Evolutionary conservation across 352 stramenopile genomes (phyloP).

Genomic region (Pythium aphanidermatum): DNA sequence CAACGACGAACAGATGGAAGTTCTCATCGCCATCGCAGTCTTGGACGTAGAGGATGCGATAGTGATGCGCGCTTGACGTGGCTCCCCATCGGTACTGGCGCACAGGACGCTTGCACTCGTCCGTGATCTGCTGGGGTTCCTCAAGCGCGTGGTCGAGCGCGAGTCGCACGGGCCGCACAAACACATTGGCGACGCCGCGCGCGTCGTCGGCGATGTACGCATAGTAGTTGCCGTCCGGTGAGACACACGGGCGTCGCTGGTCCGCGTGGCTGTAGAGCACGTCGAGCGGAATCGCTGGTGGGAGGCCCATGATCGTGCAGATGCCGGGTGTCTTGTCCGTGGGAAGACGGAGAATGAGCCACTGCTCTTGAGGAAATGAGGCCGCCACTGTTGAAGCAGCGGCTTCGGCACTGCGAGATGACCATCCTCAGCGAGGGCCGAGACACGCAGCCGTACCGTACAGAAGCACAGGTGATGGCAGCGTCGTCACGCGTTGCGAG

Average conservation of each 20-base stretch:
- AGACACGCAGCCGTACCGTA: too few relatives aligned
- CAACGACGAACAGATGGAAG: slow-evolving; percentile 36
- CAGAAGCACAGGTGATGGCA: too few relatives aligned
- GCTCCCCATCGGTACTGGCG: slow-evolving; percentile 37
- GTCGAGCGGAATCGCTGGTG: slow-evolving; percentile 32
- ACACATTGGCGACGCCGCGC: slow-evolving; percentile 41
- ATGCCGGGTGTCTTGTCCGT: not conserved
- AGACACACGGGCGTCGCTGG: slow-evolving; percentile 35
- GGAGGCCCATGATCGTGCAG: slow-evolving; percentile 18
- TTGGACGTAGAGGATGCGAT: slow-evolving; percentile 37
- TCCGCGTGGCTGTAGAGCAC: slow-evolving; percentile 44
- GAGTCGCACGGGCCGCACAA: slow-evolving; percentile 28
- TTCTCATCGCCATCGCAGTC: slow-evolving; percentile 39
- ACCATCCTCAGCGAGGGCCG: too few relatives aligned
- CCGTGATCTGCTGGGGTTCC: slow-evolving; percentile 31
- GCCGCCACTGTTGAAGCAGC: too few relatives aligned
- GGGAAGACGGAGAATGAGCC: too few relatives aligned
- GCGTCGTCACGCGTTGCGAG: too few relatives aligned
- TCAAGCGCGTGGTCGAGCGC: slow-evolving; percentile 19
- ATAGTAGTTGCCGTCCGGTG: slow-evolving; percentile 40
- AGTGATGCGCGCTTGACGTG: slow-evolving; percentile 18
- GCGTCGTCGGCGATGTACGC: slow-evolving; percentile 34
- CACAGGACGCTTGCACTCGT: slow-evolving; percentile 29
- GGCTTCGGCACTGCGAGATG: too few relatives aligned
- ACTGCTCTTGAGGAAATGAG: too few relatives aligned